phyloP scores from a whole-genome alignment of 176 grass and related monocot species.

The Cenchrus fungigraminus region DNA sequence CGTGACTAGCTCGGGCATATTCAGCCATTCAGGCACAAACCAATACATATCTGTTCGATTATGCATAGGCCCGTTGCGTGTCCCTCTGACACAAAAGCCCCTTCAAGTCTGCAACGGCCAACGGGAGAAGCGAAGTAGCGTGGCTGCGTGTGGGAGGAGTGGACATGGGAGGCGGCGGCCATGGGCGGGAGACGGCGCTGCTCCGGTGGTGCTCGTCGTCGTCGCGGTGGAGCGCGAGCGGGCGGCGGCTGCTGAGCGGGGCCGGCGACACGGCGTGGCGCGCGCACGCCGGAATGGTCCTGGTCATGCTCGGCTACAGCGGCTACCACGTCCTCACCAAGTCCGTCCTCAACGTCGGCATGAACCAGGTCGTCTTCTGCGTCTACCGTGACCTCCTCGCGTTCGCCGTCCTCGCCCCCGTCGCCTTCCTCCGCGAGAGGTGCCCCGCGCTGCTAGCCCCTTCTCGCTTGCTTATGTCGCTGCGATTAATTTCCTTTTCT shows the following conservation, averaged over 20 bases:
- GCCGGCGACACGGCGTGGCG: slow-evolving; percentile 60
- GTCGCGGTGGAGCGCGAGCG: slow-evolving; percentile 46
- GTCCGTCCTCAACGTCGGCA: slow-evolving; percentile 88
- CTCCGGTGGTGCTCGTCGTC: slow-evolving; percentile 64
- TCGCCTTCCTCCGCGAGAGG: slow-evolving; percentile 72
- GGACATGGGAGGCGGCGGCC: background rate
- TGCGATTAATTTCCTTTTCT: background rate
- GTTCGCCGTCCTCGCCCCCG: slow-evolving; percentile 68
- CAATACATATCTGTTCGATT: too few species aligned
- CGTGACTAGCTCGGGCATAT: too few species aligned
- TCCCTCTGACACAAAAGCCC: background rate
- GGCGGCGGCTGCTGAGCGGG: slow-evolving; percentile 34
- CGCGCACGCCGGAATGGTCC: slow-evolving; percentile 83
- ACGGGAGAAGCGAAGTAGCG: background rate
- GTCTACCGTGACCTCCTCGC: slow-evolving; percentile 92
- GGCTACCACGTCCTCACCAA: slow-evolving; percentile 97
- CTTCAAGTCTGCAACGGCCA: background rate
- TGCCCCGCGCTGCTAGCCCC: background rate
- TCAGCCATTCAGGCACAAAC: too few species aligned
- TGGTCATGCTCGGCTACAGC: slow-evolving; percentile 72
- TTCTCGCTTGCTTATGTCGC: background rate
- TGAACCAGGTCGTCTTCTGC: slow-evolving; percentile 95
- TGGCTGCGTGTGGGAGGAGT: background rate
- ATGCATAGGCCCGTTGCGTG: background rate
- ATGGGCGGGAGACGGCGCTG: slow-evolving; percentile 34